Base-by-base conservation (phyloP, 345 rosid species). In the Hibiscus syriacus region DNA sequence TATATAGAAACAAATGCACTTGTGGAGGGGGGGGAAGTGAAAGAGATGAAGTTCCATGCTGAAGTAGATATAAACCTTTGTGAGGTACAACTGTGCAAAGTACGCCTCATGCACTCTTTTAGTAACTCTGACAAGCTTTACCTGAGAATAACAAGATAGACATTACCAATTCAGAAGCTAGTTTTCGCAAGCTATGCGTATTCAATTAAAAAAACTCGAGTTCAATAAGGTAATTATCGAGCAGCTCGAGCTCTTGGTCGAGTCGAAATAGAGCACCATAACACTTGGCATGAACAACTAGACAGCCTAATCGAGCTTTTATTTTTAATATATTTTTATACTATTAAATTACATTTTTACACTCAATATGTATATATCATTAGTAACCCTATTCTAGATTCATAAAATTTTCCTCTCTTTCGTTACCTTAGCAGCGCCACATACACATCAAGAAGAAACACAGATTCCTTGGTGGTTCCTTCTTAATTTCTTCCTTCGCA, bases 41-140 rank as follows among this genome's bases (percentile, higher is more conserved):
- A 2, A 17, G 50, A 45, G 19, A 16, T 16, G 17, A 50, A 64
- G 69, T 59, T 61, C 29, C 69, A 52, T 9, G 19, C 3, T 22
- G 27, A 50, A 67, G 22, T 32, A 66, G 45, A 7, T 34, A 25
- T 72, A 72, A 64, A 84, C 98, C 97, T 90, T 93, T 29, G 96
- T 77, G 30, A 93, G 89, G 74, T 83, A 93, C 36, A 93, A 54
- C 64, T 84, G 97, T 1, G 98, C 97, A 79, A 79, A 87, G 75
- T 90, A 92, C 23, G 98, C 98, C 77, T 86, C 95, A 23, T 90
- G 91, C 61, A 92, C 98, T 84, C 95, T 86, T 78, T 90, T 88
- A 16, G 97, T 92, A 66, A 92, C 89, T 80, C 98, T 83, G 46
- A 88, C 95, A 68, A 90, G 94, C 78, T 73, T 90, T 56, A 89